Conservation (phyloP, 2,329 filamentous ascomycete species). For the Claviceps humidiphila region DNA sequence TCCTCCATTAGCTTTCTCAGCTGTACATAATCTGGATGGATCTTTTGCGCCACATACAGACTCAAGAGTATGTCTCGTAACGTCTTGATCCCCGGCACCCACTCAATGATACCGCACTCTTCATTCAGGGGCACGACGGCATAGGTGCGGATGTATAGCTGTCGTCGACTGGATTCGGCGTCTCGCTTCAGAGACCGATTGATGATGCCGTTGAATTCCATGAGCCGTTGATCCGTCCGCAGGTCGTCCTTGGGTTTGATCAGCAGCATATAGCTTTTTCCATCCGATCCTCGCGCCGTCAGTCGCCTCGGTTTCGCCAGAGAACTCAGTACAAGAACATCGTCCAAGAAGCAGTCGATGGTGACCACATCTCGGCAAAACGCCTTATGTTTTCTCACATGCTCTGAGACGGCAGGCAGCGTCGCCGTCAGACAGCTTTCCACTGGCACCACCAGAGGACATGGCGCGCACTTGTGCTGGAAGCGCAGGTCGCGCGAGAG, state of each 20-base stretch:
- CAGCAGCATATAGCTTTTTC: constrained; percentile 74
- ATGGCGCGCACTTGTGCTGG: constrained; percentile 71
- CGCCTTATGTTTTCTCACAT: constrained; percentile 64
- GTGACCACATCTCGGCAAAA: constrained; percentile 81
- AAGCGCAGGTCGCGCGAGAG: constrained; percentile 69
- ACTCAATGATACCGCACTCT: constrained; percentile 95
- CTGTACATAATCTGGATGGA: constrained; percentile 54
- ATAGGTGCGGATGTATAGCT: constrained; percentile 93
- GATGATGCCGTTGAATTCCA: constrained; percentile 99
- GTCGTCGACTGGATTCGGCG: constrained; percentile 76
- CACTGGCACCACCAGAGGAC: constrained; percentile 75
- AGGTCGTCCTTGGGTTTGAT: constrained; percentile 98
- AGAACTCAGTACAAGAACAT: constrained; percentile 81
- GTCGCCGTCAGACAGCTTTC: constrained; percentile 74
- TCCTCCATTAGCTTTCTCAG: constrained; percentile 53
- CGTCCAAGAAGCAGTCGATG: constrained; percentile 68
- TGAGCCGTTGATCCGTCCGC: constrained; percentile 90
- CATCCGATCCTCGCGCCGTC: constrained; percentile 77
- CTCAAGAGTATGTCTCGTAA: constrained; percentile 79
- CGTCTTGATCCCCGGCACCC: constrained; percentile 92
- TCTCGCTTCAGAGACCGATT: constrained; percentile 88
- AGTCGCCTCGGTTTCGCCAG: constrained; percentile 86
- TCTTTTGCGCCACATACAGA: constrained; percentile 62
- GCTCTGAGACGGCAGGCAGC: constrained; percentile 61
- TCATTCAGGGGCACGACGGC: constrained; percentile 94